Base-by-base conservation (phyloP, 2,329 filamentous ascomycete genomes). In the Canariomyces notabilis region DNA sequence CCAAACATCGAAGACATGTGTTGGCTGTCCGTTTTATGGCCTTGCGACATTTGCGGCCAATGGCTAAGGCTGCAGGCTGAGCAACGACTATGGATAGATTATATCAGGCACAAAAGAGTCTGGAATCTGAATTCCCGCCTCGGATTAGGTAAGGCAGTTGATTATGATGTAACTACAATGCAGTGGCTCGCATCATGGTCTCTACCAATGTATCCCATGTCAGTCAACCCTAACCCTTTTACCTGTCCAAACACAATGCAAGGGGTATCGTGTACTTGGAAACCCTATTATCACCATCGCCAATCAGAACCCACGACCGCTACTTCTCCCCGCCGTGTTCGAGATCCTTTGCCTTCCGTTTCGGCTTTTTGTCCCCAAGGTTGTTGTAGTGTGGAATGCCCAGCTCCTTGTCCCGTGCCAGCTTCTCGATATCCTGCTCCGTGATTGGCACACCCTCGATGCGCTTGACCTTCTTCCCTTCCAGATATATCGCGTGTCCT, bases 401-500 rank as follows among this genome's bases (percentile, higher is more conserved):
- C 46, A 69, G 54, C 54, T 79, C 76, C 51, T 69, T 68, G 53
- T 83, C 80, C 7, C 61, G 63, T 15, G 68, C 67, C 23, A 83
- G 64, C 41, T 68, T 69, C 51, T 72, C 67, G 31, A 67, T 58
- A 54, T 84, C 80, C 54, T 70, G 68, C 38, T 77, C 73, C 9
- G 72, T 75, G n/a, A 84, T 66, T 2, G 79, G 76, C 12, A 87
- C 80, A 1, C 85, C 85, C 61, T 90, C 86, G 34, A 87, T 74
- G 21, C 72, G 68, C 69, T 89, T 89, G 22, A 89, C 78, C 39
- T 73, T 74, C 61, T 82, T 85, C 6, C 85, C 85, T 62, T 93
- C 87, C 18, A 79, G 56, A 51, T 83, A 87, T 65, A 82, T 82
- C 61, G 87, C 75, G 26, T 84, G 66, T 2, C 88, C 88, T 14